Conservation (phyloP, 306 rosid genomes). For the Dalbergia cultrata region DNA sequence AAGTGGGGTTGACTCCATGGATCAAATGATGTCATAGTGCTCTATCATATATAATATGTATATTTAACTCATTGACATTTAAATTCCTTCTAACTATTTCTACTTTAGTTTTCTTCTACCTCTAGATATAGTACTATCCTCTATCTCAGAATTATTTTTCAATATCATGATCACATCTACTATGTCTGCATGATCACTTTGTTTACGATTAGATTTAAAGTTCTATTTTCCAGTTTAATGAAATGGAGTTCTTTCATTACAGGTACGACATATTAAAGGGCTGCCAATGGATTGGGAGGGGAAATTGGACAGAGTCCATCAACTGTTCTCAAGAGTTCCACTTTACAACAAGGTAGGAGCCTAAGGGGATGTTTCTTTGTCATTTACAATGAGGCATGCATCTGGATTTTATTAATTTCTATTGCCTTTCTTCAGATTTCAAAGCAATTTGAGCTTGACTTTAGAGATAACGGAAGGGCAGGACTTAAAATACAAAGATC, state of each 20-base stretch:
- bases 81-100: too few species aligned
- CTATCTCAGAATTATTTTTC: neutral
- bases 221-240: neutral
- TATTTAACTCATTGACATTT: too few species aligned
- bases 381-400: neutral
- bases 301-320: slow-evolving; percentile 67
- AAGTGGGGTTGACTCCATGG: too few species aligned
- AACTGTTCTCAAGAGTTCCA: slow-evolving; percentile 76
- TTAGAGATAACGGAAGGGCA: slow-evolving; percentile 84
- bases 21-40: too few species aligned
- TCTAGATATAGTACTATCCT: too few species aligned
- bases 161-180: neutral
- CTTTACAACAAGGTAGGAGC: slow-evolving; percentile 74
- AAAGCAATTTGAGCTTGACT: slow-evolving; percentile 87
- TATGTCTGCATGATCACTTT: neutral
- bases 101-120: too few species aligned
- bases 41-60: too few species aligned
- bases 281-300: slow-evolving; percentile 81
- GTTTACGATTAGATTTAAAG: slow-evolving; percentile 23
- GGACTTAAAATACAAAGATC: slow-evolving; percentile 79
- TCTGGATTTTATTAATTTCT: neutral
- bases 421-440: slow-evolving; percentile 58
- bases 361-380: slow-evolving; percentile 7
- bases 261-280: slow-evolving; percentile 76
- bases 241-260: neutral